Evolutionary conservation across 345 rosid genomes (phyloP), one percentile per base, ranked within the genome.

Genomic region (Brassica juncea): DNA sequence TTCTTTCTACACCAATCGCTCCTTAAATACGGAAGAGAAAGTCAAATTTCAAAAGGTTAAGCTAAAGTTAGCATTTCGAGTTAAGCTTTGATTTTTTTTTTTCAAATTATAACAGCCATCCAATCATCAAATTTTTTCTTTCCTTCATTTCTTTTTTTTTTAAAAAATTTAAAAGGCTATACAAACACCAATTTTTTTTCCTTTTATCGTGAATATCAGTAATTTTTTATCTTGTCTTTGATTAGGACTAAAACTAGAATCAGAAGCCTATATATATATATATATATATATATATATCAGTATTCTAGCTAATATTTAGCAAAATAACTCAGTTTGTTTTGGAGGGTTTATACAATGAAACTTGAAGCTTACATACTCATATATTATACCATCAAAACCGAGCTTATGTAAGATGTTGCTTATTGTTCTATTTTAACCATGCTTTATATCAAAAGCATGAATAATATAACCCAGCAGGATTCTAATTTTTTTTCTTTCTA

Each of bases 41-140:
- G 71, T 77, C 76, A 77, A 70, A 54, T 59, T 37, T 11, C 7
- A 5, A 5, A 21, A 61, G 39, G 62, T 39, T 76, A 12, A 47
- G 63, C n/a, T 49, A 32, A 19, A 8, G 39, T 32, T 58, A 19
- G 61, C 3, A 44, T 57, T 64, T 42, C 55, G 52, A 42, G 14
- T 2, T 42, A 42, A 42, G 52, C 52, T 42, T 42, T 42, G 12
- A 11, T 42, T 42, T 42, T 27, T 2, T 60, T 0, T 42, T 64
- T 23, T 2, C 39, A 57, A 35, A 28, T 57, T 25, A 37, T 57
- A 35, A 55, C 55, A 0, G 11, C 34, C 72, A 55, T 35, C 10
- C 16, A 54, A 8, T 25, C 10, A 28, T 66, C 66, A 27, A 37
- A 6, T 6, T 34, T 34, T 60, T 60, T 4, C 3, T 2, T 11